Base-by-base conservation (phyloP, 2,329 filamentous ascomycete species). In the Talaromyces sp. region DNA sequence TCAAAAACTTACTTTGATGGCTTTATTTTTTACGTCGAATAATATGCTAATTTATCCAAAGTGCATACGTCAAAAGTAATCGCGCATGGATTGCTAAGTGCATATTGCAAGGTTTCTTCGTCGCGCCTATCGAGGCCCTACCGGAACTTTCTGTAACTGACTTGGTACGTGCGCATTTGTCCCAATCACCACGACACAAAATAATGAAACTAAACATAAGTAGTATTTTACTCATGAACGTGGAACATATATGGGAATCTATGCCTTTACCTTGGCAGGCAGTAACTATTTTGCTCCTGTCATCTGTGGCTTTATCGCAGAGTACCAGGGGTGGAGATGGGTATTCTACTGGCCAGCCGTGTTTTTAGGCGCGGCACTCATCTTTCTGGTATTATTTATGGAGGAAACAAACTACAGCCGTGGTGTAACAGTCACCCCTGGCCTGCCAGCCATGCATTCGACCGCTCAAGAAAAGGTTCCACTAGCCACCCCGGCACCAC, bases 321-420 rank as follows among this genome's bases (percentile, higher is more conserved):
- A 81, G 56, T 76, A 76, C 30, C 76, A 79, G 55, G 77, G 79
- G 2, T 82, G 79, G 79, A 59, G 72, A 65, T 81, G 79, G 79
- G 78, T 79, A 0, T 74, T 81, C 64, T 81, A 82, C 69, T 84
- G 79, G 78, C 79, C 79, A 10, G 79, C 81, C 4, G 82, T 84
- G 28, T 83, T 84, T 66, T 71, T 72, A 34, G 82, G 69, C 1
- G 69, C 73, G 1, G 76, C 75, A 0, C 78, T 81, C 36, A 66
- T 82, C 1, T 79, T 83, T 61, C 70, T 83, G 0, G 82, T 83
- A 70, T 81, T 84, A 65, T 80, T 81, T 69, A 81, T 83, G 77
- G 82, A 85, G 66, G 82, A 85, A 68, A 83, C 82, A 3, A 84
- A 83, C 69, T 83, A 81, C 64, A 66, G 68, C 30, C 55, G 60